Evolutionary conservation across 495 filamentous ascomycete species (phyloP), one percentile per base, ranked within the genome.

Genomic region (Hypoxylon rickii): DNA sequence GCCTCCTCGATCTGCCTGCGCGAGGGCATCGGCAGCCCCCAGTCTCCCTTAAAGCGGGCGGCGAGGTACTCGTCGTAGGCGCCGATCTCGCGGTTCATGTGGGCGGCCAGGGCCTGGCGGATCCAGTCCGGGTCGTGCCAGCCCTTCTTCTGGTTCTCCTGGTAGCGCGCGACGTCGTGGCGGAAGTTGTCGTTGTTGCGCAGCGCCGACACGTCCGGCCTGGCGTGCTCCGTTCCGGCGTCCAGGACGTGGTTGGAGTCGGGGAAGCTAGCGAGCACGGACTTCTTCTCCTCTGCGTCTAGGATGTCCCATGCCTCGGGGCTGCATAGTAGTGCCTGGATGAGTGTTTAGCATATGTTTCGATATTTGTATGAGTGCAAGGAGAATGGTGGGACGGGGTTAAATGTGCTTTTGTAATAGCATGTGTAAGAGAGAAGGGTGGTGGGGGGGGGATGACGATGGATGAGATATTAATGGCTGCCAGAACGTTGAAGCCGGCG

Each of bases 51-150:
- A 29, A 84, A 88, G 32, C 87, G 77, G 3, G 74, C 58, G 41
- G 84, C 81, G 64, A 90, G 85, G 67, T 82, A 89, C 5, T 79
- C 70, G 54, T 93, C 84, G 58, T 87, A 93, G 15, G 80, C 73
- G n/a, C 90, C 89, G 1, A 75, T 67, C n/a, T 73, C 70, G 38
- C 89, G 81, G 59, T 83, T 73, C 46, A 77, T 63, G 64, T 86
- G 80, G 5, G 89, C 88, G 34, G 73, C 58, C 61, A 80, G 79
- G 2, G 89, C 89, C 55, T 87, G 73, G 7, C 59, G 68, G 43
- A 86, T 75, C 89, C 89, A 94, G 55, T 80, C 77, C 0, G 82
- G 78, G 55, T 84, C 82, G 57, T 87, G 83, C 13, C 75, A 78
- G 26, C 89, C 89, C 21, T 76, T 68, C 21, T 71, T 58, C 2